phyloP scores from a whole-genome alignment of 1,284 basidiomycete species.

The Pseudozyma flocculosa region DNA sequence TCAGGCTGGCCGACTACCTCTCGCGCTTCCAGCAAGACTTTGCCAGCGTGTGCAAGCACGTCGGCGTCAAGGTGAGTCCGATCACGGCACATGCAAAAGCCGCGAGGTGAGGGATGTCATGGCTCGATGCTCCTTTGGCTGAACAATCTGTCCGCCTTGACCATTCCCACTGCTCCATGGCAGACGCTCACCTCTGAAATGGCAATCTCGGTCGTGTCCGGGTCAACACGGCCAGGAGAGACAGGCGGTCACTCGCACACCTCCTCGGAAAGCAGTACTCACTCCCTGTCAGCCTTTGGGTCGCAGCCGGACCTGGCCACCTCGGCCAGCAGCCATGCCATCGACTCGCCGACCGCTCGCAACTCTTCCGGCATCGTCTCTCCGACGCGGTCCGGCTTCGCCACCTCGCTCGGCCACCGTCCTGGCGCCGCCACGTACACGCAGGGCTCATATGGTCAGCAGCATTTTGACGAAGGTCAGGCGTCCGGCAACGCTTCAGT shows the following conservation, averaged over 20 bases:
- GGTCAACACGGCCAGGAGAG: constrained; percentile 17
- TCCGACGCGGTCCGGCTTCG: constrained; percentile 23
- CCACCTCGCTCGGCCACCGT: neutral
- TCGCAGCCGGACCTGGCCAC: constrained; percentile 22
- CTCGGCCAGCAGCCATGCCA: constrained; percentile 18
- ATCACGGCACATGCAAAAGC: neutral
- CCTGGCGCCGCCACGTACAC: too few relatives aligned
- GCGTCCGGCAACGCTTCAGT: neutral
- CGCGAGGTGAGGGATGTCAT: too few relatives aligned
- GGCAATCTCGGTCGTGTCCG: neutral
- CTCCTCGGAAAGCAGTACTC: constrained; percentile 15
- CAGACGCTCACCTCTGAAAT: neutral
- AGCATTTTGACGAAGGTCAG: neutral
- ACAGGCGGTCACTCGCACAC: constrained; percentile 14
- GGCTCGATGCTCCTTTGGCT: too few relatives aligned
- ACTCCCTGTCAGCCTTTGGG: constrained; percentile 13
- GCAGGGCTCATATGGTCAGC: neutral
- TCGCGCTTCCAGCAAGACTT: constrained; percentile 46
- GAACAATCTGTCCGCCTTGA: neutral
- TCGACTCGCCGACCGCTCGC: constrained; percentile 30
- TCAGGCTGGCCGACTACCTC: constrained; percentile 43
- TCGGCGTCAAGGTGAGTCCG: constrained; percentile 30
- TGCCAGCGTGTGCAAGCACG: constrained; percentile 27
- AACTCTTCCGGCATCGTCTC: constrained; percentile 30
- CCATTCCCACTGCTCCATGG: neutral